Evolutionary conservation across 805 yeast species (phyloP).

Genomic region (Nematodospora valgi): DNA sequence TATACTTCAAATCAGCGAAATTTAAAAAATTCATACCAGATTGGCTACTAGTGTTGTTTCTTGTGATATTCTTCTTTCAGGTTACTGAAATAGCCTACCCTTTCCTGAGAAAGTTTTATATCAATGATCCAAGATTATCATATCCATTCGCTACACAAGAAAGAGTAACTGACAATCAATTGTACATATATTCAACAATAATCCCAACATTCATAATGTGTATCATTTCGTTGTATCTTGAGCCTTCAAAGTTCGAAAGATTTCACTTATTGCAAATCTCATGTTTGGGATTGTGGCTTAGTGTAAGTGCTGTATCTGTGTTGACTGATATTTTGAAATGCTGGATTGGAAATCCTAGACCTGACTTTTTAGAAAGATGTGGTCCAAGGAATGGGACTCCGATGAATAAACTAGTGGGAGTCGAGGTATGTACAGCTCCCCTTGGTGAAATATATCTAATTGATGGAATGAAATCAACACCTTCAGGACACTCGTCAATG

Average conservation of each 20-base stretch:
- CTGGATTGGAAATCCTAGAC: conserved; percentile 41
- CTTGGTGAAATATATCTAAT: conserved; percentile 22
- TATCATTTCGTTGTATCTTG: conserved; percentile 7
- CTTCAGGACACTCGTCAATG: conserved; percentile 35
- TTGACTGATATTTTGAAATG: conserved; percentile 36
- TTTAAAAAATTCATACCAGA: conserved; percentile 18
- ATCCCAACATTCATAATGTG: conserved; percentile 23
- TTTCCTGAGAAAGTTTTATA: conserved; percentile 24
- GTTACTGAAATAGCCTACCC: conserved; percentile 24
- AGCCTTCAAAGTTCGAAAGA: conserved; percentile 1
- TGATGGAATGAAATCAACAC: conserved; percentile 41
- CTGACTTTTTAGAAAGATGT: conserved; percentile 42
- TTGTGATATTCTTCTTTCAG: conserved; percentile 16
- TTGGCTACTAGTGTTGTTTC: conserved; percentile 20
- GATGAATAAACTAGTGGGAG: conserved; percentile 20
- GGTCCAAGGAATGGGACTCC: conserved; percentile 25
- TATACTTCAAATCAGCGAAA: conserved; percentile 8
- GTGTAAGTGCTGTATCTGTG: conserved; percentile 26
- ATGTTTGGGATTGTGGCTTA: conserved; percentile 26
- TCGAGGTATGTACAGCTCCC: conserved; percentile 32
- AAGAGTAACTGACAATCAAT: conserved; percentile 27
- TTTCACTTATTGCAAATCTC: conserved; percentile 28
- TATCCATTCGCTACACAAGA: conserved; percentile 29
- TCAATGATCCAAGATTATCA: conserved; percentile 24
- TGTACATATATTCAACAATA: conserved; percentile 25